A percentile compares a stretch with the other conserved stretches of the same genome.
These are phyloP conservation scores for Paecilomyces dactylethromorphus DNA, from an alignment of 2,329 filamentous ascomycete species.

Conservation along the genomic window DNA sequence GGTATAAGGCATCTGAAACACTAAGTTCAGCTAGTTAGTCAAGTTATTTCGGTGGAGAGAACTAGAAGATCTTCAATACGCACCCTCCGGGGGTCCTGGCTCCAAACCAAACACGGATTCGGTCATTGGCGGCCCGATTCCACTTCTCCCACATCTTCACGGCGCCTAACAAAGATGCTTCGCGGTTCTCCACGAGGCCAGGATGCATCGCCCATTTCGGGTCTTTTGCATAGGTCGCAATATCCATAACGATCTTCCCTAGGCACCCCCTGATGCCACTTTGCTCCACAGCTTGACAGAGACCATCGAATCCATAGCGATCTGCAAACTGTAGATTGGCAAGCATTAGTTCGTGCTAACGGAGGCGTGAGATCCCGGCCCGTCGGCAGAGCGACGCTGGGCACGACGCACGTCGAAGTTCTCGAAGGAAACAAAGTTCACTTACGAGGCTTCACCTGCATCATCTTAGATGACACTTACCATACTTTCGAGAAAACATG, in stretches of 20 bases:
- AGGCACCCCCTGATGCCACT: slow-evolving; percentile 40
- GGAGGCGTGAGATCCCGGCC: neutral
- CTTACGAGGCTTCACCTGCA: neutral
- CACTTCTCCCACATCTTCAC: slow-evolving; percentile 29
- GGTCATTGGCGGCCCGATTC: slow-evolving; percentile 30
- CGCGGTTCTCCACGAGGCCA: slow-evolving; percentile 34
- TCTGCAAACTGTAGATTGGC: slow-evolving; percentile 33
- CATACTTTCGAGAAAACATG: slow-evolving; percentile 49
- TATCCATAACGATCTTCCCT: slow-evolving; percentile 40
- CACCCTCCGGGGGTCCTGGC: slow-evolving; percentile 43
- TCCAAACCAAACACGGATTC: slow-evolving; percentile 44
- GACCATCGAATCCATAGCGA: slow-evolving; percentile 41
- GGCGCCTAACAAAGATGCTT: slow-evolving; percentile 35
- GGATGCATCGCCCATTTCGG: slow-evolving; percentile 39
- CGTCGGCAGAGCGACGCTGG: too few species aligned
- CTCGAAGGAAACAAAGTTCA: neutral
- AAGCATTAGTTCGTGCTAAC: neutral
- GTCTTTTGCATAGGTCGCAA: slow-evolving; percentile 37
- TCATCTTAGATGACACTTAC: slow-evolving; percentile 18
- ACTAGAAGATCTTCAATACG: neutral
- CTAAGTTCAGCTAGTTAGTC: slow-evolving; percentile 4
- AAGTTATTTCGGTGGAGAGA: neutral
- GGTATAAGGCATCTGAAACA: slow-evolving; percentile 29
- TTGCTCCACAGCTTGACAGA: slow-evolving; percentile 38
- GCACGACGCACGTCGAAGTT: too few species aligned